Percentiles rank a stretch among this genome's conserved stretches.
These are phyloP conservation scores for Phytophthora foliorum DNA, from an alignment of 352 stramenopile species.

Conservation along the genomic window DNA sequence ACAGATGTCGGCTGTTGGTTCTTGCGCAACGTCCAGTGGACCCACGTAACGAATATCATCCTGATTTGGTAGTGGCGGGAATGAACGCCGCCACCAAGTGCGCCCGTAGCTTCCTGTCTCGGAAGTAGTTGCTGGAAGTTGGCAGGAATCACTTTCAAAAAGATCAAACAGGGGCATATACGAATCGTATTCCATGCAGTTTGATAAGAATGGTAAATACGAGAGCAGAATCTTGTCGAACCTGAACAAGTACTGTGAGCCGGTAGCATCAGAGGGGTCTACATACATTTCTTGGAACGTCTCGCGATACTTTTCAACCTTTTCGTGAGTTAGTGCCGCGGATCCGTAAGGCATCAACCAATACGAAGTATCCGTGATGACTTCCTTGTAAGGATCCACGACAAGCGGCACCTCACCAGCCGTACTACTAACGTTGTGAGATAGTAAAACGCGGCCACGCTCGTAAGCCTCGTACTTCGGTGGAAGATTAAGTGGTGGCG, in stretches of 20 bases:
- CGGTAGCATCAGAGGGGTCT: slow-evolving; percentile 53
- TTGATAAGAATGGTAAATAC: slow-evolving; percentile 97
- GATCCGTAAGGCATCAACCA: slow-evolving; percentile 82
- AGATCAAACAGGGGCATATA: slow-evolving; percentile 95
- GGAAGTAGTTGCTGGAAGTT: slow-evolving; percentile 86
- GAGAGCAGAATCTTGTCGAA: slow-evolving; percentile 91
- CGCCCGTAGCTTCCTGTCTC: slow-evolving; percentile 70
- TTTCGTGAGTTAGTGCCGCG: slow-evolving; percentile 80
- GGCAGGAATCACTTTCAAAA: slow-evolving; percentile 93
- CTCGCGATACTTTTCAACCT: slow-evolving; percentile 96
- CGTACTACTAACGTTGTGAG: slow-evolving; percentile 91
- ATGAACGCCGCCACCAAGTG: slow-evolving; percentile 79
- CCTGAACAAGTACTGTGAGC: slow-evolving; percentile 70
- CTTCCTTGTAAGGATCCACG: slow-evolving; percentile 73
- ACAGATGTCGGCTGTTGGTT: slow-evolving; percentile 94
- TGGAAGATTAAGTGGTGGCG: slow-evolving; percentile 94
- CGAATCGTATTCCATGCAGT: slow-evolving; percentile 97
- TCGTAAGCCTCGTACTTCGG: slow-evolving; percentile 94
- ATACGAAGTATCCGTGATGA: slow-evolving; percentile 64
- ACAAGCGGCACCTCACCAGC: slow-evolving; percentile 70
- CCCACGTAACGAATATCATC: slow-evolving; percentile 95
- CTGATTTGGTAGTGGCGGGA: slow-evolving; percentile 92
- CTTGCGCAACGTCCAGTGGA: slow-evolving; percentile 86
- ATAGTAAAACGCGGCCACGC: slow-evolving; percentile 93
- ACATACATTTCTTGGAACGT: slow-evolving; percentile 94